Base-by-base conservation (phyloP, 2,329 filamentous ascomycete species). In the Didymella pinodella region DNA sequence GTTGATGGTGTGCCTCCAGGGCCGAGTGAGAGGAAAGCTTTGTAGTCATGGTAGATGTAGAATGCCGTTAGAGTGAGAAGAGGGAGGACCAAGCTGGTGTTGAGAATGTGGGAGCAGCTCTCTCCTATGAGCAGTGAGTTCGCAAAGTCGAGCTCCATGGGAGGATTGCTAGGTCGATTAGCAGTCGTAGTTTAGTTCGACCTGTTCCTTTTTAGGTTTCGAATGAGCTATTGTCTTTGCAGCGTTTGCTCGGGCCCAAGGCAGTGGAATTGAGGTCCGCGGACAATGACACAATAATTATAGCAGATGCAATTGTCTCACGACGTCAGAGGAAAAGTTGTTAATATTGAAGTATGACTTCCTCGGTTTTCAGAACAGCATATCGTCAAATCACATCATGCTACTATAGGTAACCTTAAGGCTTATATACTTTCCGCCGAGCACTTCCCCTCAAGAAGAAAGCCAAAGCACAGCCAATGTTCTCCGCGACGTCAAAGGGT, bases 1-100 rank as follows among this genome's bases (percentile, higher is more conserved):
- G 90, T 95, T 2, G 88, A 84, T 0, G 92, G 91, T 0, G 90
- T 94, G 58, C 92, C 92, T 25, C 92, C 92, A 0, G 91, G 91
- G 0, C 92, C 92, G 20, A 96, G 86, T 38, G 85, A 85, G 63
- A 94, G 80, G 77, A 92, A 95, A 73, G 88, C 89, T 52, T 82
- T 80, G 77, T 92, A 95, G 80, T 94, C 90, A 71, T 87, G 86
- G 71, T 87, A 86, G 67, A 91, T 77, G 59, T 80, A 70, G 65
- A 72, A 59, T 56, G 72, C 62, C 4, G 68, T 61, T 22, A 71
- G 36, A 51, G 74, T 11, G n/a, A 72, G 68, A 26, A 76, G 59
- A 22, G 64, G 14, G 28, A 75, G 65, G 12, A 69, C 61, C 40
- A 75, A 47, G 4, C 65, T 31, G 3, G 63, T 54, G 29, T 66